These are phyloP conservation scores for Tulasnella sp. DNA, from an alignment of 768 basidiomycete genomes.

Conservation along the genomic window DNA sequence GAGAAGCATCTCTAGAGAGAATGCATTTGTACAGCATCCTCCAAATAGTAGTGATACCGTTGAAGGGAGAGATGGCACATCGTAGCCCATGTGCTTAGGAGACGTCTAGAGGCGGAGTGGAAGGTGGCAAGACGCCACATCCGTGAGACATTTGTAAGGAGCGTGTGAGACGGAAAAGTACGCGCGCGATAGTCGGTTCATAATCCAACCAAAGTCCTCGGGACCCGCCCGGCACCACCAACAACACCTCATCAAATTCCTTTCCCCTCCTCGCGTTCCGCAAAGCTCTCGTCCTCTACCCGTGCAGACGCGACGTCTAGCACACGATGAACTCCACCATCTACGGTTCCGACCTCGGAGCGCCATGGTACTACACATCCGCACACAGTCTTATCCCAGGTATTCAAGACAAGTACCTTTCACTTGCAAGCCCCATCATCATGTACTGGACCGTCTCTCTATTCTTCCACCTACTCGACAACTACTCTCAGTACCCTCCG, in stretches of 20 bases:
- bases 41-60: conserved; percentile 62
- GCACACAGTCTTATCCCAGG: conserved; percentile 37
- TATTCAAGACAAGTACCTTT: conserved; percentile 62
- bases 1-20: conserved; percentile 67
- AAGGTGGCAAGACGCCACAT: not conserved
- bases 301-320: not conserved
- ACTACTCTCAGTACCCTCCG: conserved; percentile 35
- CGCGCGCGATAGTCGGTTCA: not conserved
- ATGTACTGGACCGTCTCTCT: conserved; percentile 80
- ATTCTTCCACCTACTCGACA: conserved; percentile 76
- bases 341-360: conserved; percentile 1
- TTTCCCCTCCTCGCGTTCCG: not conserved
- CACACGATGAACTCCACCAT: conserved; percentile 12
- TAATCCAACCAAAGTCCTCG: not conserved
- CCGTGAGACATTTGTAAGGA: not conserved
- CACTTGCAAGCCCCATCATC: conserved; percentile 64
- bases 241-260: not conserved
- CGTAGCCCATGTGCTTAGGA: not conserved
- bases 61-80: conserved; percentile 24
- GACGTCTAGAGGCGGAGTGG: not conserved
- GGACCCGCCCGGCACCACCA: not conserved
- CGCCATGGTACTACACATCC: conserved; percentile 36
- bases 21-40: conserved; percentile 82
- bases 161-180: not conserved
- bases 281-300: not conserved